These are phyloP conservation scores for Abrus pulchellus DNA, from an alignment of 306 rosid genomes.

Conservation along the genomic window DNA sequence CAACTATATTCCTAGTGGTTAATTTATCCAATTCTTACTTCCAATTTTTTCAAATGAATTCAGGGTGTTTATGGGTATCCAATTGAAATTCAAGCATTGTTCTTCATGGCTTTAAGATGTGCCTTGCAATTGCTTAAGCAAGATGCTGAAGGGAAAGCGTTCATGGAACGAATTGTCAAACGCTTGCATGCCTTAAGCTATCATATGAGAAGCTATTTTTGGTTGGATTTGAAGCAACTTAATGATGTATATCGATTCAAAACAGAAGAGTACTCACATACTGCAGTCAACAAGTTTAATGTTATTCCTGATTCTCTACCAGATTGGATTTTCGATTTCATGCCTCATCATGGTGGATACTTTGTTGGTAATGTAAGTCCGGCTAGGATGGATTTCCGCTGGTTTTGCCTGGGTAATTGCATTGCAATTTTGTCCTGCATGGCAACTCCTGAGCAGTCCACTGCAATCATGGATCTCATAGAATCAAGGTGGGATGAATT, in stretches of 20 bases:
- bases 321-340: constrained; percentile 88
- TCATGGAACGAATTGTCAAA: constrained; percentile 69
- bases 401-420: constrained; percentile 93
- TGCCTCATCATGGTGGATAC: constrained; percentile 88
- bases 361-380: constrained; percentile 91
- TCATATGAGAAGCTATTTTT: constrained; percentile 88
- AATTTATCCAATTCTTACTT: constrained; percentile 28
- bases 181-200: constrained; percentile 86
- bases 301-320: constrained; percentile 94
- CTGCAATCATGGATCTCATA: constrained; percentile 91
- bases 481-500: constrained; percentile 90
- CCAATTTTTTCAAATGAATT: constrained; percentile 40
- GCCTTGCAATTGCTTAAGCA: constrained; percentile 86
- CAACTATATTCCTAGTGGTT: not conserved
- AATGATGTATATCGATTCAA: constrained; percentile 87
- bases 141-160: constrained; percentile 84
- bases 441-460: constrained; percentile 89
- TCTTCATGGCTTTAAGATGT: constrained; percentile 95
- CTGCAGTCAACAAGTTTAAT: constrained; percentile 92
- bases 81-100: constrained; percentile 92
- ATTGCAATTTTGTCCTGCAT: constrained; percentile 85
- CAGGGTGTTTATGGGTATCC: constrained; percentile 99
- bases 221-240: constrained; percentile 91
- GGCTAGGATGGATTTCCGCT: constrained; percentile 92
- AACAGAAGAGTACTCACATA: constrained; percentile 95